Evolutionary conservation across 176 grass and related monocot genomes (phyloP).

Genomic region (Stipa capillata): DNA sequence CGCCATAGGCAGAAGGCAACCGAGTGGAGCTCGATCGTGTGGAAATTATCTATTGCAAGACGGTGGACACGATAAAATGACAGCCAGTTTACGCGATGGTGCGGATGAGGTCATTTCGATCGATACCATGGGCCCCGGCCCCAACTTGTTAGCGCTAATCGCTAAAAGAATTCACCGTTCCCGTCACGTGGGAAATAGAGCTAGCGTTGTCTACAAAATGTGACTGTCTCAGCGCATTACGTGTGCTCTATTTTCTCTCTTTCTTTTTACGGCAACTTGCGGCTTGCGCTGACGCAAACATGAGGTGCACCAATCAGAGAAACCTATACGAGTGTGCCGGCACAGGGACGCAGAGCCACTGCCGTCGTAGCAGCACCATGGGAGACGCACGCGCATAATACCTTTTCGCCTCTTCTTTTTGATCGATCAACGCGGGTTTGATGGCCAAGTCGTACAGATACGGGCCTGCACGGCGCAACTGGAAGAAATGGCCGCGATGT

Average conservation of each 20-base stretch:
- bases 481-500: neutral
- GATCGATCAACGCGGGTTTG: neutral
- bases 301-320: neutral
- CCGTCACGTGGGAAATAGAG: conserved; percentile 5
- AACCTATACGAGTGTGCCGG: neutral
- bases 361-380: neutral
- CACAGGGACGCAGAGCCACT: neutral
- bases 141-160: neutral
- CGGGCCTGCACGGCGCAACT: neutral
- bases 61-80: neutral
- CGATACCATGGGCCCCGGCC: neutral
- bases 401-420: too few relatives aligned
- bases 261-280: neutral
- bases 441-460: too few relatives aligned
- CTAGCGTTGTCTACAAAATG: neutral
- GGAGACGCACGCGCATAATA: too few relatives aligned
- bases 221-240: neutral
- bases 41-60: neutral
- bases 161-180: neutral
- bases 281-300: neutral
- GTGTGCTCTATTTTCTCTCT: neutral
- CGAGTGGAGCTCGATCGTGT: neutral
- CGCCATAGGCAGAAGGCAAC: neutral
- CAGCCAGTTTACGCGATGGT: neutral
- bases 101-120: neutral